Evolutionary conservation across 371 early-diverging fungal species (phyloP), one percentile per base, ranked within the genome.

Genomic region (Conidiobolus incongruus): DNA sequence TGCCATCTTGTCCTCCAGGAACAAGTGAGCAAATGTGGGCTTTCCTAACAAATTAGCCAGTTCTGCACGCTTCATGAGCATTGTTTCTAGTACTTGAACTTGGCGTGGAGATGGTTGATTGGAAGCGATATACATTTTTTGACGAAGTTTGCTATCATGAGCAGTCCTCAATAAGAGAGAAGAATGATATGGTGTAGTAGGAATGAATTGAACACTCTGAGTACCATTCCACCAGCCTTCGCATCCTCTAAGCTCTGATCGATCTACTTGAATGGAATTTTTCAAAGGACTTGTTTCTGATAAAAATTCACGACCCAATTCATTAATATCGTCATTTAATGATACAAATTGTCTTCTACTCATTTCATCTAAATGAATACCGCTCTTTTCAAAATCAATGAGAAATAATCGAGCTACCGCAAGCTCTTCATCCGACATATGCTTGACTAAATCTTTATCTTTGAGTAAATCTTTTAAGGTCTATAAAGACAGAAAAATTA

Each of bases 1-100:
- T 10, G 81, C 89, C 93, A 96, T 93, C 53, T 93, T 94, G 47
- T 91, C 93, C 24, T 65, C 71, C 24, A 96, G 57, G 31, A 71
- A 75, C 59, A 85, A 56, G 39, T 86, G 70, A 21, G 80, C 77
- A 66, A 76, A 96, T 19, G 79, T 81, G 7, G 59, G 58, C 33
- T 67, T 66, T 0, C 88, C 90, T 0, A 92, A 67, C 13, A 87
- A 51, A 3, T 60, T 55, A 2, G 93, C 88, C 33, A 96, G 58
- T 22, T 75, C 64, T 8, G 64, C 70, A 10, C 96, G 65, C 24
- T 72, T 70, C 41, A 52, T 52, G 52, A 96, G 56, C 49, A 96
- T 36, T 17, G 59, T 59, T 35, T 92, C 87, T 39, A 96, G 53
- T 0, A 72, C 60, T 0, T 46, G 48, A 1, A 80, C 57, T 48